Evolutionary conservation across 495 filamentous ascomycete species (phyloP), one percentile per base, ranked within the genome.

Genomic region (Friedmanniomyces simplex): DNA sequence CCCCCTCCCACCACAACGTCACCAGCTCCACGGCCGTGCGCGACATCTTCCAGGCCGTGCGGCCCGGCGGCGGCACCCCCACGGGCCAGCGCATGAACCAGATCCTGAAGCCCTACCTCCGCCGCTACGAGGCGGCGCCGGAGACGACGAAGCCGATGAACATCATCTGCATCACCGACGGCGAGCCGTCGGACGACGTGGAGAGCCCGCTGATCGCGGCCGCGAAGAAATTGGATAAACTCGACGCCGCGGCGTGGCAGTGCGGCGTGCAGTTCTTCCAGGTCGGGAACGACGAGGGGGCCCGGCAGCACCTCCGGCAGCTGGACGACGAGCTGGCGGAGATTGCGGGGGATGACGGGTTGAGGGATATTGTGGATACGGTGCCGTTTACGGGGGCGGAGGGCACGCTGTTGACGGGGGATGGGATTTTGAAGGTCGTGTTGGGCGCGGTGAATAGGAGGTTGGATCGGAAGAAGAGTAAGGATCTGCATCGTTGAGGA

Each of bases 251-350:
- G 32, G 77, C 88, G 24, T 87, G 88, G 77, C 93, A 98, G 72
- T 75, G 96, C 13, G 93, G 94, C 13, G 83, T 98, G 55, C 93
- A 98, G 71, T 96, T 98, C 73, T 93, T 98, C 73, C 93, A 98
- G 73, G 86, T 97, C 53, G 93, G 93, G 48, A 76, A 81, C 30
- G 89, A 96, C 64, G 61, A 69, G 5, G 72, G 62, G 0, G 93
- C 90, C 0, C 72, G 73, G 34, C 66, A 74, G 68, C 82, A 84
- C 60, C 71, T 95, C 55, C 68, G 80, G 72, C 79, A 84, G 45
- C 73, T 98, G 41, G 93, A 98, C 67, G 88, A 97, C 72, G 79
- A 78, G 18, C 70, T 97, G 30, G 77, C 71, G 10, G 75, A 74
- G 53, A 64, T 72, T 30, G 69, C 74, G 52, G 65, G 70, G 12